Evolutionary conservation across 257 asterid genomes (phyloP), one percentile per base, ranked within the genome.

Genomic region (Lithospermum erythrorhizon): DNA sequence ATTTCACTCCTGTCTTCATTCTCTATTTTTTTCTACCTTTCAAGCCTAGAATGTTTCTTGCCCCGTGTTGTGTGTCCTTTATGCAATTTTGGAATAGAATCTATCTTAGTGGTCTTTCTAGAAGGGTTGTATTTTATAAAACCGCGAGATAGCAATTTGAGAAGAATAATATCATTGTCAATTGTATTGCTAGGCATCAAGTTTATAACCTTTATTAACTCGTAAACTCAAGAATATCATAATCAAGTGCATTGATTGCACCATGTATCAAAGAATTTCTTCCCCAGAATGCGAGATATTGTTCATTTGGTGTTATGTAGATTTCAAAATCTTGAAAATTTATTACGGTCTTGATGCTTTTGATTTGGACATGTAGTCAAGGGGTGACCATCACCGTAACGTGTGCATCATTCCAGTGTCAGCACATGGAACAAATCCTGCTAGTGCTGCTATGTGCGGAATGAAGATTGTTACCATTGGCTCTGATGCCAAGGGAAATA

Each of bases 401-500:
- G 96, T 89, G 18, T 93, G 99, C 85, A 86, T 93, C 82, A 93
- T 93, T 68, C 99, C 97, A 18, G 96, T 86, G 65, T 93, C 99
- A 17, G 99, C 99, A 19, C 99, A 93, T 19, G 99, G 99, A 76
- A 93, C 99, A 29, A 89, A 93, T 74, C 99, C 99, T 35, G 99
- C 99, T 37, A 89, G 96, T 76, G 97, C 97, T 1, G 96, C 97
- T 51, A 93, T 89, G 97, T 93, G 99, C 57, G 99, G 99, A 56
- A 93, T 93, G 99, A 89, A 89, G 82, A 93, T 93, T 32, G 97
- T 93, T 75, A 79, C 99, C 9, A 84, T 93, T 61, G 99, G 99
- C 54, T 89, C 97, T 9, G 99, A 93, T 81, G 75, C 99, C 6
- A 93, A 93, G 82, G 99, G 98, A 67, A 93, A 93, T 76, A 93